Conservation (phyloP, 441 rosid species). For the Syzygium syzygioides region DNA sequence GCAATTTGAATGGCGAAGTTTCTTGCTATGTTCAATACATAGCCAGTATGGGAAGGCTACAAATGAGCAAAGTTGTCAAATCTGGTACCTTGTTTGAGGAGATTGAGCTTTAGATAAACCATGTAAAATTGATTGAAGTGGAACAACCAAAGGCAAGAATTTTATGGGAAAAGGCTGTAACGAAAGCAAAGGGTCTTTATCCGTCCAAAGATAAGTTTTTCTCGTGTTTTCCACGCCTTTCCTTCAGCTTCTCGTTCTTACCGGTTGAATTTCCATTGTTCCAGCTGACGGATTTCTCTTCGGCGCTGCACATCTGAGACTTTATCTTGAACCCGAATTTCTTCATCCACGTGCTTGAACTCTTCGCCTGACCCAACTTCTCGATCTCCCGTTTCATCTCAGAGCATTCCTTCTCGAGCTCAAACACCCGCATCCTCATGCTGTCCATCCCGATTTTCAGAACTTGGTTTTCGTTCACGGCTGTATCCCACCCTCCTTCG, state of each 20-base stretch:
- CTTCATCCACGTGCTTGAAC: not conserved
- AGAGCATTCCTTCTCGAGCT: constrained; percentile 1
- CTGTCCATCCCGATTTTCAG: constrained; percentile 2
- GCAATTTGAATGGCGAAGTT: not conserved
- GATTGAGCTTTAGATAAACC: not conserved
- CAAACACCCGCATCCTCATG: constrained; percentile 3
- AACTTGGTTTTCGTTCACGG: not conserved
- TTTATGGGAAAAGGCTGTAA: not conserved
- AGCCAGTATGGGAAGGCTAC: not conserved
- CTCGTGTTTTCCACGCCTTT: not conserved
- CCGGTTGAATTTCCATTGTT: not conserved
- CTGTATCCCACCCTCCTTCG: not conserved
- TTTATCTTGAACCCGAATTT: not conserved
- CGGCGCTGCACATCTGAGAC: constrained; percentile 4
- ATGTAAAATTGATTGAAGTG: not conserved
- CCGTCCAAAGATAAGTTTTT: not conserved
- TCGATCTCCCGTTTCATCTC: not conserved
- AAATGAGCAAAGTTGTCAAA: not conserved
- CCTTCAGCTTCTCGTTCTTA: not conserved
- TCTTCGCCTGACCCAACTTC: not conserved
- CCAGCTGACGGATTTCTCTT: not conserved
- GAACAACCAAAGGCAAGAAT: not conserved
- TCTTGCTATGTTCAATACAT: not conserved
- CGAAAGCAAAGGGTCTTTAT: not conserved
- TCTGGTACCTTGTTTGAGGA: not conserved